phyloP scores from a whole-genome alignment of 192 early-diverging fungal genomes.

The Coemansia sp. region DNA sequence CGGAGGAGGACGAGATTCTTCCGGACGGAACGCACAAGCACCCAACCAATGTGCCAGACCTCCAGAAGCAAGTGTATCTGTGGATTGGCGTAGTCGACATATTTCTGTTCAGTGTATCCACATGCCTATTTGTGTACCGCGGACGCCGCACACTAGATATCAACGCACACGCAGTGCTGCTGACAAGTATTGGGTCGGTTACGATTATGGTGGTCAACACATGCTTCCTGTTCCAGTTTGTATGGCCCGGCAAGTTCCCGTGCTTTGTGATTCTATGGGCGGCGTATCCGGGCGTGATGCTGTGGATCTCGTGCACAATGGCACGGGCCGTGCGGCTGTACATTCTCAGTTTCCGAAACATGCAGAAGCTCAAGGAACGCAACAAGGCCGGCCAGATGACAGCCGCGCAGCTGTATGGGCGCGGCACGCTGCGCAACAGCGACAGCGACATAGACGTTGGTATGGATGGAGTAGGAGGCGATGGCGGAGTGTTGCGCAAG shows the following conservation, averaged over 20 bases:
- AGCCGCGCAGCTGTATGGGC: conserved; percentile 53
- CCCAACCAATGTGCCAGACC: conserved; percentile 13
- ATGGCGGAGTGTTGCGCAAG: background rate
- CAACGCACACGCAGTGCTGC: conserved; percentile 47
- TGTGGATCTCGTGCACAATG: conserved; percentile 55
- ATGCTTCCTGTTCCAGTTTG: conserved; percentile 55
- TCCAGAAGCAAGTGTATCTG: conserved; percentile 40
- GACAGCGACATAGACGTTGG: conserved; percentile 17
- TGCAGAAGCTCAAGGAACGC: conserved; percentile 54
- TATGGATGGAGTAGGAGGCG: background rate
- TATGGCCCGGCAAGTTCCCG: conserved; percentile 54
- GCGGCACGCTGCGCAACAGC: conserved; percentile 31
- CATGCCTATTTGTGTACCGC: conserved; percentile 49
- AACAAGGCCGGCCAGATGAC: conserved; percentile 53
- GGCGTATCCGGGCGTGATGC: conserved; percentile 54
- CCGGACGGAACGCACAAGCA: conserved; percentile 42
- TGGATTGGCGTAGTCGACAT: conserved; percentile 54
- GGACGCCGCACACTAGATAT: conserved; percentile 49
- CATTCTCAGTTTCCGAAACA: conserved; percentile 49
- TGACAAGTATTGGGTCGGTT: conserved; percentile 52
- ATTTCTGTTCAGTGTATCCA: conserved; percentile 43
- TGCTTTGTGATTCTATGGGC: conserved; percentile 56
- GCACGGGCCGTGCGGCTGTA: conserved; percentile 55
- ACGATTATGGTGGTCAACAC: conserved; percentile 53
- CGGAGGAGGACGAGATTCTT: conserved; percentile 11